Conservation (phyloP, 2,329 filamentous ascomycete species). For the Pseudogymnoascus sp. region DNA sequence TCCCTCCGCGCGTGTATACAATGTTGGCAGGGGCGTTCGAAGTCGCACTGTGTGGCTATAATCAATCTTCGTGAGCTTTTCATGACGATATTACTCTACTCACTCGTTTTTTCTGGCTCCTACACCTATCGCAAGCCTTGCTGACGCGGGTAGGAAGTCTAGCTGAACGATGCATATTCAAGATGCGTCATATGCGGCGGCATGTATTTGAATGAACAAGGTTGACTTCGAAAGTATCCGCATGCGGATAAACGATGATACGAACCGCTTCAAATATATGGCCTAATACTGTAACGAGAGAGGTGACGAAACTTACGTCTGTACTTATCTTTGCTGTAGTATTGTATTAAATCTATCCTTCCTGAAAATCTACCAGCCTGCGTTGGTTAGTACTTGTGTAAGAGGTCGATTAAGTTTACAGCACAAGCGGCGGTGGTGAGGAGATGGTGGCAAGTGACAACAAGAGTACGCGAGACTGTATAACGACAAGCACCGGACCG, state of each 20-base stretch:
- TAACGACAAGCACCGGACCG: too few relatives aligned
- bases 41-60: conserved; percentile 25
- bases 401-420: too few relatives aligned
- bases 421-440: too few relatives aligned
- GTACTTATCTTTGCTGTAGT: neutral
- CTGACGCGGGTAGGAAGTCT: conserved; percentile 24
- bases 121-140: conserved; percentile 27
- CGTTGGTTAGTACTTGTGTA: too few relatives aligned
- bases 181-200: neutral
- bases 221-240: neutral
- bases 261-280: neutral
- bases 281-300: neutral
- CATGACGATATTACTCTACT: neutral
- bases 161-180: neutral
- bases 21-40: conserved; percentile 28
- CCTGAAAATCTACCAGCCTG: neutral
- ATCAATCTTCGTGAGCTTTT: neutral
- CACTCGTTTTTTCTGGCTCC: conserved; percentile 28
- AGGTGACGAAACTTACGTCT: neutral
- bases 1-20: conserved; percentile 27
- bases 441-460: too few relatives aligned
- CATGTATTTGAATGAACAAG: neutral
- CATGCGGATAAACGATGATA: neutral
- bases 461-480: too few relatives aligned
- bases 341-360: neutral